Conservation (phyloP, 345 rosid species). For the Cardamine chenopodiifolia region DNA sequence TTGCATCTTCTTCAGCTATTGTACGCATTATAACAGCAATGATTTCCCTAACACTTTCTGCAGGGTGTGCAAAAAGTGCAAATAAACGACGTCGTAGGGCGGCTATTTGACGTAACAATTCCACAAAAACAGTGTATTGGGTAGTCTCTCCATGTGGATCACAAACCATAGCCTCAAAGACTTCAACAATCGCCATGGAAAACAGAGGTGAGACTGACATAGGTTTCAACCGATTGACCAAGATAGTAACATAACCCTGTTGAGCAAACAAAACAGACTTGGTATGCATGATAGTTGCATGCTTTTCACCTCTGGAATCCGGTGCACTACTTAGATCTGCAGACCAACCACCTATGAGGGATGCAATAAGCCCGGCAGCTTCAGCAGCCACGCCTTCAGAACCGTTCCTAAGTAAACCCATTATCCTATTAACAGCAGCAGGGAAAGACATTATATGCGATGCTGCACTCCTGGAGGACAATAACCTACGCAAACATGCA, state of each 20-base stretch:
- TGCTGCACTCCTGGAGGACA: constrained; percentile 91
- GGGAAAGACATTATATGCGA: constrained; percentile 98
- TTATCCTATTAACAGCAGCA: constrained; percentile 98
- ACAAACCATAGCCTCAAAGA: constrained; percentile 97
- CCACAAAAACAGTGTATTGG: constrained; percentile 92
- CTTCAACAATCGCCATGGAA: constrained; percentile 97
- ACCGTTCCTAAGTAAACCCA: constrained; percentile 98
- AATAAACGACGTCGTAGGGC: constrained; percentile 93
- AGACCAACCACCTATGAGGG: constrained; percentile 88
- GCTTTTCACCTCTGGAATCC: constrained; percentile 87
- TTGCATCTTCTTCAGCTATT: constrained; percentile 99
- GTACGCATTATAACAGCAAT: constrained; percentile 98
- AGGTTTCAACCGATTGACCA: constrained; percentile 91
- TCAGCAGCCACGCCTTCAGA: constrained; percentile 97
- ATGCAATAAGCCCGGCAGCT: constrained; percentile 82
- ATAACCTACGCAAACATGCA: constrained; percentile 90
- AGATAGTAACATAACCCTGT: constrained; percentile 69
- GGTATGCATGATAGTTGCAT: constrained; percentile 95
- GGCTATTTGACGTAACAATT: constrained; percentile 93
- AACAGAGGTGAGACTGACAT: constrained; percentile 91
- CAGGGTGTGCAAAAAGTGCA: constrained; percentile 99
- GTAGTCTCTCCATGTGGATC: constrained; percentile 99
- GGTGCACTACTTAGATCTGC: constrained; percentile 58
- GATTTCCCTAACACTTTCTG: constrained; percentile 95
- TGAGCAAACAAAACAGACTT: constrained; percentile 89